These are phyloP conservation scores for Dacryopinax primogenitus DNA, from an alignment of 768 basidiomycete species.

Conservation along the genomic window DNA sequence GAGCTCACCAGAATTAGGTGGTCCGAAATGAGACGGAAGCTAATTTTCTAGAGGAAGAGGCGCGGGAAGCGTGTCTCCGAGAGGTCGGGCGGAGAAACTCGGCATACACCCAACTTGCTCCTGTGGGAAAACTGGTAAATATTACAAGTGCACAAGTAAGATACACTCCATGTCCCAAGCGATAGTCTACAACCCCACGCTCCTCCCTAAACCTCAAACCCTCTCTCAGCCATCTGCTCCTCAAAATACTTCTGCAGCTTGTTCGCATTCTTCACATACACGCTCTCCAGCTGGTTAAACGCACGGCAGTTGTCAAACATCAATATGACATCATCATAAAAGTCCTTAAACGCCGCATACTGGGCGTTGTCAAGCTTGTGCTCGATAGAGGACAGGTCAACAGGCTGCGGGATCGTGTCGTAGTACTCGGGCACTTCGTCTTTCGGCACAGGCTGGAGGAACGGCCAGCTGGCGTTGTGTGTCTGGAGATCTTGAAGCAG, in stretches of 20 bases:
- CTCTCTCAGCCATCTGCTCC: slow-evolving; percentile 26
- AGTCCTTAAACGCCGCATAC: slow-evolving; percentile 60
- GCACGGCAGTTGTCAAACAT: slow-evolving; percentile 79
- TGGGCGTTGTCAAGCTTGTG: slow-evolving; percentile 80
- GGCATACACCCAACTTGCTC: no score
- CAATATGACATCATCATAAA: slow-evolving; percentile 66
- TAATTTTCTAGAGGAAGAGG: slow-evolving; percentile 11
- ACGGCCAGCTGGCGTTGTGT: slow-evolving; percentile 79
- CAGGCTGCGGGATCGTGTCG: slow-evolving; percentile 75
- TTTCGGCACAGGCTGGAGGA: slow-evolving; percentile 62
- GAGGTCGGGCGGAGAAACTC: no score
- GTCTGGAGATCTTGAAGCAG: slow-evolving; percentile 65
- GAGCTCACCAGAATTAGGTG: neutral
- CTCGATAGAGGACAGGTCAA: slow-evolving; percentile 86
- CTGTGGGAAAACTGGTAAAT: no score
- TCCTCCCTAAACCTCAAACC: slow-evolving; percentile 9
- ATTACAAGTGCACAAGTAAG: no score
- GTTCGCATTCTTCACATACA: slow-evolving; percentile 74
- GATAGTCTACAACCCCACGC: no score
- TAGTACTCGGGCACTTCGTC: slow-evolving; percentile 81
- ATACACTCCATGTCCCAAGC: no score
- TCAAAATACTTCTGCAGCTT: slow-evolving; percentile 65
- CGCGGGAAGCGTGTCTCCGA: no score
- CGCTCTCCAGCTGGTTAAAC: slow-evolving; percentile 71
- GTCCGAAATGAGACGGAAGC: slow-evolving; percentile 4